Evolutionary conservation across 495 filamentous ascomycete species (phyloP).

Genomic region (Halenospora varia): DNA sequence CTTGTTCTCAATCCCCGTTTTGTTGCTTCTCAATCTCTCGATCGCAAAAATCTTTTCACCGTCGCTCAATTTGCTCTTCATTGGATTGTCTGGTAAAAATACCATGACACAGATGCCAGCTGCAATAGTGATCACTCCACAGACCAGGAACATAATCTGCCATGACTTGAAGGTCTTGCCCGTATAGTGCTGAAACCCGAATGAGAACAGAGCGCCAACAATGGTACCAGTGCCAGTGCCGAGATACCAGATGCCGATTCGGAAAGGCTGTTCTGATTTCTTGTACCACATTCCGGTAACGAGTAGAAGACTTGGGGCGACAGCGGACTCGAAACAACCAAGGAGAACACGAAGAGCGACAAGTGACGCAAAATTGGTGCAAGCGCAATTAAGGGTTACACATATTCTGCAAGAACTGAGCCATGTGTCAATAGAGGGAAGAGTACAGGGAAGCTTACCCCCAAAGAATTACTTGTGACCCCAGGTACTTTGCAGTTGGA

Average conservation of each 20-base stretch:
- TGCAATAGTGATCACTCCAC: constrained; percentile 54
- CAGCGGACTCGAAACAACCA: constrained; percentile 56
- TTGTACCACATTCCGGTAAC: constrained; percentile 62
- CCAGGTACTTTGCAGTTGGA: constrained; percentile 57
- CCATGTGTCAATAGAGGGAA: not conserved
- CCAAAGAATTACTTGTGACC: constrained; percentile 56
- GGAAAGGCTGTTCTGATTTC: constrained; percentile 45
- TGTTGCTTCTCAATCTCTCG: constrained; percentile 57
- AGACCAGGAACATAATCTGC: constrained; percentile 55
- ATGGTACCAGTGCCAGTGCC: constrained; percentile 54
- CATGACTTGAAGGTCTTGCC: not conserved
- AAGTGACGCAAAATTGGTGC: constrained; percentile 35
- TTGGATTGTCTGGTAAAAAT: constrained; percentile 55
- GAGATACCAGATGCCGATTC: constrained; percentile 56
- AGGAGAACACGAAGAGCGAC: constrained; percentile 57
- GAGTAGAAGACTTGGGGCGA: constrained; percentile 57
- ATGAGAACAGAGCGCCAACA: constrained; percentile 14
- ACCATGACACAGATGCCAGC: not conserved
- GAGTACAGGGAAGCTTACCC: constrained; percentile 38
- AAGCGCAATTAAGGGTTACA: constrained; percentile 3
- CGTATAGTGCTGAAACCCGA: constrained; percentile 21
- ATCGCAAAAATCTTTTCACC: constrained; percentile 55
- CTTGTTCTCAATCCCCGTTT: constrained; percentile 68
- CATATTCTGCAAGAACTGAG: not conserved
- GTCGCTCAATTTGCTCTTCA: constrained; percentile 61